Base-by-base conservation (phyloP, 148 eudicot species). In the Chenopodium berlandieri region DNA sequence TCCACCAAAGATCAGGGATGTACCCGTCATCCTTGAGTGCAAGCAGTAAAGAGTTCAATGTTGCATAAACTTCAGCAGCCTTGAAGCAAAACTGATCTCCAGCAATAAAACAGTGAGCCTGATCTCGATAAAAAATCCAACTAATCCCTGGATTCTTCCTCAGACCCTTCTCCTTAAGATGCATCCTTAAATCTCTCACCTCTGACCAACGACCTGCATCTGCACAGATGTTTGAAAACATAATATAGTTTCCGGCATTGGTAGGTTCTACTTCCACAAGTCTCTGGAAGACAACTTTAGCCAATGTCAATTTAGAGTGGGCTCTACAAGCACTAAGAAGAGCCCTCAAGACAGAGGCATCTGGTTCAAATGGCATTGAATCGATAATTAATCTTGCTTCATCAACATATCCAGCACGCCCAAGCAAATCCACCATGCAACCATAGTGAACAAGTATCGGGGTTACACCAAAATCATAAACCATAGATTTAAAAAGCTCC, bases 231-330 rank as follows among this genome's bases (percentile, higher is more conserved):
- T 89, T 89, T 13, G 90, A 86, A 60, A 88, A 65, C 69, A 88
- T 66, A 75, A 86, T 73, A 84, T 89, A 89, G 54, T 89, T 89
- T 22, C 86, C 90, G 1, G 89, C 77, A 86, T 89, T 88, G 71
- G 56, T 67, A 63, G 92, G 92, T 83, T 89, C 92, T 74, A 88
- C 46, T 79, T 89, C 86, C 58, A 86, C 69, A 60, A 89, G 92
- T 73, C 66, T 86, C 40, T 81, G 80, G 37, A 82, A 84, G 44
- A 80, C 58, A 48, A 58, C 76, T 71, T 79, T 73, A 31, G 86
- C 87, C 79, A 84, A 50, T 48, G 75, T 69, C 46, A 72, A 79
- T 13, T 85, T 79, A 30, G 84, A 75, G 80, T 77, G 70, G 17
- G 81, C 78, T 83, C 89, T 73, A 68, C 87, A 88, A 79, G 90